Evolutionary conservation across 1,284 basidiomycete genomes (phyloP).

Genomic region (Melanopsichium pennsylvanicum): DNA sequence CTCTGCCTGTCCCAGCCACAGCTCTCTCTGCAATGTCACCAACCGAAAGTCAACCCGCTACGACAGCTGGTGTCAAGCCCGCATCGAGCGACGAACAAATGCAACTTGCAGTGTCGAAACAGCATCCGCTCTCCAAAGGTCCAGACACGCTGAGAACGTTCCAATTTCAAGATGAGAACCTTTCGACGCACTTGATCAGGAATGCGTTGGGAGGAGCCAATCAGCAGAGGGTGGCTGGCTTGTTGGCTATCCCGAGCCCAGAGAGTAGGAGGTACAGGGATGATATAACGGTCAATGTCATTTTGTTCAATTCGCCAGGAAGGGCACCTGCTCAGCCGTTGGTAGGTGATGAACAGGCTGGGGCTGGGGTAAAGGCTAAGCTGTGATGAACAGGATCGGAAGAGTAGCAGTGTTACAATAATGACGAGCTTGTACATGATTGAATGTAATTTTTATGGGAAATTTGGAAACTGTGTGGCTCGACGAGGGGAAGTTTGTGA

Average conservation of each 20-base stretch:
- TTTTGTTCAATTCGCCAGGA: constrained; percentile 50
- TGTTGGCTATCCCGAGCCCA: constrained; percentile 88
- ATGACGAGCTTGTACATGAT: too few relatives aligned
- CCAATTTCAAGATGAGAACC: constrained; percentile 75
- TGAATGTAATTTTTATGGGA: too few relatives aligned
- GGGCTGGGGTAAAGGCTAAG: constrained; percentile 22
- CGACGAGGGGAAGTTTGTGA: too few relatives aligned
- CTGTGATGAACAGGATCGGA: too few relatives aligned
- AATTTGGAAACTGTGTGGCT: too few relatives aligned
- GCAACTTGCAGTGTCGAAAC: constrained; percentile 40
- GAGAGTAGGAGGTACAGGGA: constrained; percentile 68
- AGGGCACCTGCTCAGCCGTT: constrained; percentile 10
- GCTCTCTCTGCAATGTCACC: too few relatives aligned
- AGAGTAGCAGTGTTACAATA: too few relatives aligned
- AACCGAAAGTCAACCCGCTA: constrained; percentile 71
- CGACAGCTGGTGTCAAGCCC: constrained; percentile 3
- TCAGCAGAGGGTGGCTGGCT: constrained; percentile 72
- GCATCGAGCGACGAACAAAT: constrained; percentile 37
- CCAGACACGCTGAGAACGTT: constrained; percentile 49
- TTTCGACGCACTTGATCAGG: constrained; percentile 88
- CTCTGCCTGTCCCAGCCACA: neutral
- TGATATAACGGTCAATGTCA: constrained; percentile 56
- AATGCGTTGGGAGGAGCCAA: constrained; percentile 92
- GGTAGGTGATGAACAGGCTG: neutral
- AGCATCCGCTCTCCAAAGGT: constrained; percentile 59